A percentile compares a stretch with the other conserved stretches of the same genome.
phyloP scores from a whole-genome alignment of 768 basidiomycete species.

The Harrya chromipes region DNA sequence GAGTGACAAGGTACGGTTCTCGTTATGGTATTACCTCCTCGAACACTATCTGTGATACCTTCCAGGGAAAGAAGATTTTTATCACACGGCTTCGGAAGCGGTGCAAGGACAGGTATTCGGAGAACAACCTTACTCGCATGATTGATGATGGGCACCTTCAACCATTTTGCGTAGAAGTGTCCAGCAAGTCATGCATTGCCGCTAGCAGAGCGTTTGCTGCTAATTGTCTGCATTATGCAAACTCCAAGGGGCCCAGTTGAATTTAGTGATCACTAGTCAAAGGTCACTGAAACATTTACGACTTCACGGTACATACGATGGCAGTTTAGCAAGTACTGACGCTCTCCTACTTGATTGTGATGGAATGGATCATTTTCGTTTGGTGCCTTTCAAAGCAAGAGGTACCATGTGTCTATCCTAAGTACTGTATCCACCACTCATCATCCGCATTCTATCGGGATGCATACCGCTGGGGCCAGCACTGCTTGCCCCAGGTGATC shows the following conservation, averaged over 20 bases:
- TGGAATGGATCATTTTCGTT: background rate
- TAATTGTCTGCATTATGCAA: slow-evolving; percentile 15
- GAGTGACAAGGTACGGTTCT: slow-evolving; percentile 31
- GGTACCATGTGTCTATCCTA: background rate
- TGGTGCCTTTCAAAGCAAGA: background rate
- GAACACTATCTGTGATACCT: background rate
- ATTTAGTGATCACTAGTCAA: too few relatives aligned
- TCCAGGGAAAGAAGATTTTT: slow-evolving; percentile 32
- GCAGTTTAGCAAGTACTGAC: too few relatives aligned
- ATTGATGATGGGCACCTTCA: slow-evolving; percentile 42
- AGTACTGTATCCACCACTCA: slow-evolving; percentile 37
- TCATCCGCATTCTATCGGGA: slow-evolving; percentile 81
- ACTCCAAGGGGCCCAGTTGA: background rate
- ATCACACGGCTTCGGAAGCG: slow-evolving; percentile 36
- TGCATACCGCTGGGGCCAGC: slow-evolving; percentile 70
- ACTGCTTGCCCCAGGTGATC: slow-evolving; percentile 37
- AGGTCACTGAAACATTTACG: too few relatives aligned
- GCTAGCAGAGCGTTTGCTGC: slow-evolving; percentile 25
- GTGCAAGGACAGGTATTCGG: slow-evolving; percentile 31
- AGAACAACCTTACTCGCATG: slow-evolving; percentile 34
- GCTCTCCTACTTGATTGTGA: too few relatives aligned
- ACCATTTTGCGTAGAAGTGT: slow-evolving; percentile 44
- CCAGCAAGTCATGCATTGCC: slow-evolving; percentile 17
- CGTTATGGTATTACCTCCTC: background rate
- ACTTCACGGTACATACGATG: background rate